A percentile compares a stretch with the other conserved stretches of the same genome.
Conservation (phyloP, 192 early-diverging fungal species). For the Umbelopsis ramanniana region DNA sequence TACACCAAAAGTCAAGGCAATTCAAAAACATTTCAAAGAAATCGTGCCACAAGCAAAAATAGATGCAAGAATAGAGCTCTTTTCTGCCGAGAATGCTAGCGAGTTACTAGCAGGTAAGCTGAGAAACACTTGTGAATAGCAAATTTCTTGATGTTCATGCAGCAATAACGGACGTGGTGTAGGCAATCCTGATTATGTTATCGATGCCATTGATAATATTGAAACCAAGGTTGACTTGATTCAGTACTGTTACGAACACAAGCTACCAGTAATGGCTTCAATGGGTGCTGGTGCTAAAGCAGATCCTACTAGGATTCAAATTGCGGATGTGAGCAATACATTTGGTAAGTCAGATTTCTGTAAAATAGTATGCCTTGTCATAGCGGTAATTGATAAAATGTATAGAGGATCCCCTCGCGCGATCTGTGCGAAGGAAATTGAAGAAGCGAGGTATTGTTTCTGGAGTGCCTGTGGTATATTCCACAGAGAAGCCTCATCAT, state of each 20-base stretch:
- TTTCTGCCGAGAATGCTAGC: slow-evolving; percentile 68
- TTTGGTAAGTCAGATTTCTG: slow-evolving; percentile 53
- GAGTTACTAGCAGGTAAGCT: slow-evolving; percentile 69
- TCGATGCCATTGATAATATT: slow-evolving; percentile 97
- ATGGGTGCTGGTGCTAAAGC: slow-evolving; percentile 99
- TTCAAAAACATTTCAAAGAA: slow-evolving; percentile 72
- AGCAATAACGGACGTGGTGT: neutral
- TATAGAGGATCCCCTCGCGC: slow-evolving; percentile 91
- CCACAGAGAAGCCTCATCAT: slow-evolving; percentile 91
- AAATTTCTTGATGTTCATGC: no score
- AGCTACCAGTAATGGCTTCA: slow-evolving; percentile 83
- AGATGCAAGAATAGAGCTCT: slow-evolving; percentile 80
- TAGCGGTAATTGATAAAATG: neutral
- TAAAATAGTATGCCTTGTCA: neutral
- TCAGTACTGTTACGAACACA: slow-evolving; percentile 78
- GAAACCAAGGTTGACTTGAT: slow-evolving; percentile 92
- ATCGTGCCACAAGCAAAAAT: slow-evolving; percentile 82
- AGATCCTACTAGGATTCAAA: slow-evolving; percentile 94
- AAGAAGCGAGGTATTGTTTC: slow-evolving; percentile 69
- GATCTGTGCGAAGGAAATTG: slow-evolving; percentile 80
- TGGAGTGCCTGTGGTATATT: slow-evolving; percentile 94
- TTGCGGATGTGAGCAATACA: slow-evolving; percentile 94
- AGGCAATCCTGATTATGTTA: slow-evolving; percentile 69
- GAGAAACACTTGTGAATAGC: neutral
- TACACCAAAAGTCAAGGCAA: slow-evolving; percentile 79